Conservation (phyloP, 805 yeast genomes). For the Wickerhamiella shivajii region DNA sequence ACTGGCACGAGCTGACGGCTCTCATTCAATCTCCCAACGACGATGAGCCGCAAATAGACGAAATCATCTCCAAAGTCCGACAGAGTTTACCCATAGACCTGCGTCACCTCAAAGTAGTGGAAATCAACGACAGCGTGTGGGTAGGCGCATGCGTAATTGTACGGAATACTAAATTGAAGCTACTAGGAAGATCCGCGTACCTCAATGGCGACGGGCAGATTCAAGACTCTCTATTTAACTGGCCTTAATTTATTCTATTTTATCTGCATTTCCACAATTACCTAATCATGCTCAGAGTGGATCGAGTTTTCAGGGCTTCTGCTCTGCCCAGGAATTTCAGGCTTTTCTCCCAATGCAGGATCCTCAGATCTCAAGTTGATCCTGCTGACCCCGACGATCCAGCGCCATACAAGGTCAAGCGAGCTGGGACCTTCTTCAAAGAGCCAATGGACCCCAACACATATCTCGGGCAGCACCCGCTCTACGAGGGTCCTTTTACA, state of each 20-base stretch:
- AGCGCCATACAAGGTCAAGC: conserved; percentile 26
- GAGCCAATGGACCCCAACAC: conserved; percentile 37
- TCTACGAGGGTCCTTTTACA: conserved; percentile 50
- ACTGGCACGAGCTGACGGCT: conserved; percentile 15
- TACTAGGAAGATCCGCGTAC: background rate
- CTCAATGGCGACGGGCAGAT: background rate
- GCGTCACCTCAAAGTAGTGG: background rate
- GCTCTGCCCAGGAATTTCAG: background rate
- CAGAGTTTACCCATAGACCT: conserved; percentile 1
- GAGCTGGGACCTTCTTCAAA: conserved; percentile 29
- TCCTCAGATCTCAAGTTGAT: conserved; percentile 13
- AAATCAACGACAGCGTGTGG: conserved; percentile 1
- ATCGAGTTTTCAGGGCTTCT: too few relatives aligned
- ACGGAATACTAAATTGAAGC: conserved; percentile 1
- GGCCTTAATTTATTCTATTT: too few relatives aligned
- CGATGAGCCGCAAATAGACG: conserved; percentile 1
- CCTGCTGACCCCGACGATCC: conserved; percentile 31
- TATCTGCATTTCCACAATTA: too few relatives aligned
- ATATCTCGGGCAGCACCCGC: conserved; percentile 43
- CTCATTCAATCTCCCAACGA: conserved; percentile 1
- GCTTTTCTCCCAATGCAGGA: conserved; percentile 1
- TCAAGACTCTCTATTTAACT: background rate
- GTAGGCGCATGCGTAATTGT: conserved; percentile 3
- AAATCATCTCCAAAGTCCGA: background rate
- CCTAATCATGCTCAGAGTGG: too few relatives aligned